Percentiles rank a stretch among this genome's conserved stretches.
Conservation (phyloP, 148 eudicot species). For the Tetragonia tetragonoides region DNA sequence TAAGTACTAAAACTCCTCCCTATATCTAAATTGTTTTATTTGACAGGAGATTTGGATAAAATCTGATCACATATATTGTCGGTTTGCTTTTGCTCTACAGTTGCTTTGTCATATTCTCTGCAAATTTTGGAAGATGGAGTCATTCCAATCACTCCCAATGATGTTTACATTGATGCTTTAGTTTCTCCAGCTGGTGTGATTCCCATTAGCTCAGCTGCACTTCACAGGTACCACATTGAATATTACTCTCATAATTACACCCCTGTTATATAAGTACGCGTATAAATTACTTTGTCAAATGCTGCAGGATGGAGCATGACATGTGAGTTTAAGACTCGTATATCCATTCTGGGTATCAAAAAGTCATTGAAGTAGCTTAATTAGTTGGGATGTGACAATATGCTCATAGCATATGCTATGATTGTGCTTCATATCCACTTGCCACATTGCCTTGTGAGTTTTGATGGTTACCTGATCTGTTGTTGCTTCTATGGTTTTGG, state of each 20-base stretch:
- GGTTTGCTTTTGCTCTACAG: conserved; percentile 40
- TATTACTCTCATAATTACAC: neutral
- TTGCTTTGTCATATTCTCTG: conserved; percentile 80
- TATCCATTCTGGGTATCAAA: neutral
- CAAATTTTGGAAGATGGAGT: conserved; percentile 87
- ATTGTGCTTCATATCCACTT: neutral
- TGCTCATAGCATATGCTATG: neutral
- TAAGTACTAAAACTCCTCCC: conserved; percentile 21
- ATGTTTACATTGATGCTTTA: conserved; percentile 72
- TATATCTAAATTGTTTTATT: neutral
- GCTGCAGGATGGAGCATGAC: conserved; percentile 28
- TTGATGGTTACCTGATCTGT: neutral
- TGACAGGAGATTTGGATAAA: neutral
- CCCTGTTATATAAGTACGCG: neutral
- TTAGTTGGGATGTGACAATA: neutral
- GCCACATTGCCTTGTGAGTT: neutral
- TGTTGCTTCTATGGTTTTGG: conserved; percentile 1
- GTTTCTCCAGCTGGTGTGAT: conserved; percentile 81
- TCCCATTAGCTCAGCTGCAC: conserved; percentile 64
- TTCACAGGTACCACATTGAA: conserved; percentile 26
- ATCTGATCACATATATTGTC: neutral
- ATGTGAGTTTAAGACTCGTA: conserved; percentile 5
- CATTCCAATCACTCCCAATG: conserved; percentile 81
- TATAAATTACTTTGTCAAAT: neutral
- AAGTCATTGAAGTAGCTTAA: neutral